Conservation (phyloP, 2,329 filamentous ascomycete genomes). For the Onygena corvina region DNA sequence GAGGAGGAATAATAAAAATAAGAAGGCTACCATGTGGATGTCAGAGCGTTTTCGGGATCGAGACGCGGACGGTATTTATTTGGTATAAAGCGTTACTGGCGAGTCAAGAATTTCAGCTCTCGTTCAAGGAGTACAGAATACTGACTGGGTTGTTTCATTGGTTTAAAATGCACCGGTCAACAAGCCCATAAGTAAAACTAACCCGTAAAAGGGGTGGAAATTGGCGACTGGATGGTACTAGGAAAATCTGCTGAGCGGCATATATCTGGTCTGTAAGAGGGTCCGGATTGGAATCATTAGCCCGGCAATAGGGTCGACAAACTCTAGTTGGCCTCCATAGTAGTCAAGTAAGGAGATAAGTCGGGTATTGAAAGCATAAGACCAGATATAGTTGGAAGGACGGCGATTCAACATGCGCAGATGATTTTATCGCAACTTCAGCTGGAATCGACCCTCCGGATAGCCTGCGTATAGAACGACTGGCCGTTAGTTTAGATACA, state of each 20-base stretch:
- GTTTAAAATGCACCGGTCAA: background rate
- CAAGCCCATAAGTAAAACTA: background rate
- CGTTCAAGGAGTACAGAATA: background rate
- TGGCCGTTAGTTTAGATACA: background rate
- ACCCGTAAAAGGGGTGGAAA: background rate
- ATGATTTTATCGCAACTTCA: background rate
- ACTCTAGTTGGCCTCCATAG: background rate
- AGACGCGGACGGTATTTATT: background rate
- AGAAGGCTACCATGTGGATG: slow-evolving; percentile 2
- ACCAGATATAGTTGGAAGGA: background rate
- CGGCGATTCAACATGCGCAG: background rate
- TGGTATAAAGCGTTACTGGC: background rate
- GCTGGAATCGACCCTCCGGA: background rate
- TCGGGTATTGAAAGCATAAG: too few relatives aligned
- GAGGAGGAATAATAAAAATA: background rate
- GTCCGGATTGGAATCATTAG: background rate
- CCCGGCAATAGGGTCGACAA: background rate
- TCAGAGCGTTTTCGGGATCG: background rate
- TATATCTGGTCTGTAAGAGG: background rate
- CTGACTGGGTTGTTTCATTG: background rate
- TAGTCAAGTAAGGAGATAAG: too few relatives aligned
- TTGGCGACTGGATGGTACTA: background rate
- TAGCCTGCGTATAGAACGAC: background rate
- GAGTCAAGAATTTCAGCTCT: background rate
- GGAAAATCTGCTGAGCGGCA: background rate